Evolutionary conservation across 2,329 filamentous ascomycete species (phyloP).

Genomic region (Trichophyton schoenleinii): DNA sequence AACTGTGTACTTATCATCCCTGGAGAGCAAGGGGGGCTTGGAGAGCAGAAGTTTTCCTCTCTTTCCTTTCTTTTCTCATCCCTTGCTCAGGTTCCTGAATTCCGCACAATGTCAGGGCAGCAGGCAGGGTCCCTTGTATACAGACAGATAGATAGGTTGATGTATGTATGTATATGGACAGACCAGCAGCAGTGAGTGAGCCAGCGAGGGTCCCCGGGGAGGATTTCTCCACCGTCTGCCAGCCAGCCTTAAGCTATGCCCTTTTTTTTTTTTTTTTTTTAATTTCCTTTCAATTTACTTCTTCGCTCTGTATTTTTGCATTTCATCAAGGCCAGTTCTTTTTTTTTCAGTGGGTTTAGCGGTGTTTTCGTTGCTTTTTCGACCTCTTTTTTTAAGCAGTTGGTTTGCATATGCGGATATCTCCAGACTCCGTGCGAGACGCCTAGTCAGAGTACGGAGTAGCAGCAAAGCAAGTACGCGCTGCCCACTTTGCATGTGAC

Average conservation of each 20-base stretch:
- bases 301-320: no score
- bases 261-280: not conserved
- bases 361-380: not conserved
- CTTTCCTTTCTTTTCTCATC: not conserved
- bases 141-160: not conserved
- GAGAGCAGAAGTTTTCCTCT: not conserved
- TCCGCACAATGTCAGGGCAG: not conserved
- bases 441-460: not conserved
- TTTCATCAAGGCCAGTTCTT: no score
- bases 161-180: no score
- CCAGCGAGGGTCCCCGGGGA: not conserved
- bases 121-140: not conserved
- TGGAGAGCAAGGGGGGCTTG: not conserved
- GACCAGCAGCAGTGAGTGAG: no score
- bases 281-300: not conserved
- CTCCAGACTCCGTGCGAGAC: not conserved
- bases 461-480: not conserved
- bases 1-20: not conserved
- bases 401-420: not conserved
- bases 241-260: not conserved
- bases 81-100: not conserved
- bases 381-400: not conserved
- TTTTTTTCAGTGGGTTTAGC: no score
- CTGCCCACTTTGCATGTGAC: not conserved
- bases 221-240: not conserved